Conservation (phyloP, 2,329 filamentous ascomycete genomes). For the Nigrospora oryzae region DNA sequence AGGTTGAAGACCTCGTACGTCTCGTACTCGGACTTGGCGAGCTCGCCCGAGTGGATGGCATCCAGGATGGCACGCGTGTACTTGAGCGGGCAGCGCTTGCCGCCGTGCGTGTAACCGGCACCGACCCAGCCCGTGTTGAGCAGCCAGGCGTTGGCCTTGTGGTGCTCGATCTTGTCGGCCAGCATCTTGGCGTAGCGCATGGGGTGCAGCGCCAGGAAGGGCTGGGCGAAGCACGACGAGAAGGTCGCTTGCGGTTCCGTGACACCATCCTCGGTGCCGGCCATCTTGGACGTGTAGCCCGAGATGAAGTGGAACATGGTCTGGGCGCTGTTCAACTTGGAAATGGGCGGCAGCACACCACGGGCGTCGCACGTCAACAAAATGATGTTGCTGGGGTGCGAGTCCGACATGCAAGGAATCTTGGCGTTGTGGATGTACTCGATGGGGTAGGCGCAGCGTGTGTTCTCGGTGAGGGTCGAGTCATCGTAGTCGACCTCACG, state of each 20-base stretch:
- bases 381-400: slow-evolving; percentile 94
- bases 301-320: slow-evolving; percentile 99
- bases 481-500: slow-evolving; percentile 95
- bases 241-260: slow-evolving; percentile 98
- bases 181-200: slow-evolving; percentile 99
- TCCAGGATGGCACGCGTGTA: slow-evolving; percentile 98
- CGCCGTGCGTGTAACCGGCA: slow-evolving; percentile 76
- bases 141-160: slow-evolving; percentile 96
- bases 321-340: slow-evolving; percentile 87
- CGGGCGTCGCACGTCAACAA: slow-evolving; percentile 96
- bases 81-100: slow-evolving; percentile 95
- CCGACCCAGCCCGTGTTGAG: slow-evolving; percentile 72
- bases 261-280: slow-evolving; percentile 93
- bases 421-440: slow-evolving; percentile 99
- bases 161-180: slow-evolving; percentile 90
- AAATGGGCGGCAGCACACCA: slow-evolving; percentile 94
- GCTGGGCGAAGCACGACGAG: slow-evolving; percentile 98
- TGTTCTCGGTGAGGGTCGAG: slow-evolving; percentile 92
- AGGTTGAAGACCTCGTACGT: slow-evolving; percentile 96
- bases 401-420: slow-evolving; percentile 84
- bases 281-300: slow-evolving; percentile 99
- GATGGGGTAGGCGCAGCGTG: slow-evolving; percentile 95
- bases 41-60: slow-evolving; percentile 93
- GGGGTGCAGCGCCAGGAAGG: slow-evolving; percentile 96
- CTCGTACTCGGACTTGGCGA: slow-evolving; percentile 89